Evolutionary conservation across 768 basidiomycete genomes (phyloP).

Genomic region (Mycena capillaripes): DNA sequence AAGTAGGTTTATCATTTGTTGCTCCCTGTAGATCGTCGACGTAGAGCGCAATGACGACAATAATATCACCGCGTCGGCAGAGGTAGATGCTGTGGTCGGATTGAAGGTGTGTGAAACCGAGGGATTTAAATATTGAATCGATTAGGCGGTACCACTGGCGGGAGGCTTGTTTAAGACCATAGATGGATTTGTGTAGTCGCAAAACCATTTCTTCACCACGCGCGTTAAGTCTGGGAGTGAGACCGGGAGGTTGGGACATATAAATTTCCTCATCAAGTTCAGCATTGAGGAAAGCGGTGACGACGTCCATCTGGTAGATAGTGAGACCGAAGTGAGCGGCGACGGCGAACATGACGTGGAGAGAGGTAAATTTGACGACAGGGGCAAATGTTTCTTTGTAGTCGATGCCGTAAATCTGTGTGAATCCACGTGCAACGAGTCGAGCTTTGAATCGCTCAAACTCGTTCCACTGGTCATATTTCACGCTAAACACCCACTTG

Average conservation of each 20-base stretch:
- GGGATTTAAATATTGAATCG: background rate
- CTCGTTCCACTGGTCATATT: background rate
- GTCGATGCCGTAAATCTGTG: too few species aligned
- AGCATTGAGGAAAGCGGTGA: slow-evolving; percentile 12
- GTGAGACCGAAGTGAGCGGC: background rate
- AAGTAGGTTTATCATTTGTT: background rate
- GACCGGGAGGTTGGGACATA: slow-evolving; percentile 15
- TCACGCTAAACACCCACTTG: slow-evolving; percentile 13
- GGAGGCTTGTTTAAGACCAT: slow-evolving; percentile 13
- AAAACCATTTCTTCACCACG: slow-evolving; percentile 9
- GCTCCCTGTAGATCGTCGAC: slow-evolving; percentile 7
- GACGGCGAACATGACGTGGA: background rate
- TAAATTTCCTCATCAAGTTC: slow-evolving; percentile 16
- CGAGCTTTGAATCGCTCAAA: slow-evolving; percentile 10
- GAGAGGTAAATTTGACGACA: too few species aligned
- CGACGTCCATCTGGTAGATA: slow-evolving; percentile 12
- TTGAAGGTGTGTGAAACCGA: background rate
- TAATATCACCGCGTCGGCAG: background rate
- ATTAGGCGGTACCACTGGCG: slow-evolving; percentile 5
- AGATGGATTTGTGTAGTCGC: slow-evolving; percentile 4
- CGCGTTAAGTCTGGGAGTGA: background rate
- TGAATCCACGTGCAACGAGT: background rate
- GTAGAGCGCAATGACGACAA: background rate
- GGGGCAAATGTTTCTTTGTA: too few species aligned
- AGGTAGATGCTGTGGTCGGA: slow-evolving; percentile 19